Evolutionary conservation across 148 eudicot genomes (phyloP), one percentile per base, ranked within the genome.

Genomic region (Salicornia ramosissima): DNA sequence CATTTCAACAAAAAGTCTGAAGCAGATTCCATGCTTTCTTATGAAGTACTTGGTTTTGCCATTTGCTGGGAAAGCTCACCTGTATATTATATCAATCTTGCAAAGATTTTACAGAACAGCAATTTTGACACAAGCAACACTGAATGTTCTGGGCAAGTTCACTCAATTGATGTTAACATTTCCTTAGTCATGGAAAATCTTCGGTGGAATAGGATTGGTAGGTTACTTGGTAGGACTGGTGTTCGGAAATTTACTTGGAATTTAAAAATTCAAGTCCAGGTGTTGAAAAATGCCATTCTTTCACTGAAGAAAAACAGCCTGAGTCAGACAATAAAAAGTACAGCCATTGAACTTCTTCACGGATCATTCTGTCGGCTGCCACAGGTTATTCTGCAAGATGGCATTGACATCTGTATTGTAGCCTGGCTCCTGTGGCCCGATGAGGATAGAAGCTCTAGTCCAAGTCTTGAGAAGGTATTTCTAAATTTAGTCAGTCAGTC

Each of bases 341-440:
- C 83, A 64, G 87, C 83, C 69, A 53, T 84, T 68, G 85, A 81
- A 56, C 85, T 85, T 69, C 67, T 84, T 73, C 96, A 94, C 29
- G 86, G 88, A 72, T 80, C 79, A 3, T 87, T 81, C 71, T 81
- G 84, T 78, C 67, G 80, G 76, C 64, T 90, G 67, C 73, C 85
- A 28, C 81, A 85, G 8, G 52, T 86, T 75, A 72, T 52, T 22
- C 65, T 87, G 69, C 72, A 78, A 73, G 77, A 75, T 83, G 92
- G 72, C 45, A 77, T 94, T 65, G 98, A 94, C 79, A 19, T 88
- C 72, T 80, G 86, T 70, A 71, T 90, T 47, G 90, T 84, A 36
- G 80, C 97, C 26, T 94, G 98, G 98, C 88, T 88, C 70, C 91
- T 94, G 80, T 94, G 97, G 90, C 98, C 98, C 63, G 98, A 94